phyloP scores from a whole-genome alignment of 495 filamentous ascomycete species.

The Xylaria scruposa region DNA sequence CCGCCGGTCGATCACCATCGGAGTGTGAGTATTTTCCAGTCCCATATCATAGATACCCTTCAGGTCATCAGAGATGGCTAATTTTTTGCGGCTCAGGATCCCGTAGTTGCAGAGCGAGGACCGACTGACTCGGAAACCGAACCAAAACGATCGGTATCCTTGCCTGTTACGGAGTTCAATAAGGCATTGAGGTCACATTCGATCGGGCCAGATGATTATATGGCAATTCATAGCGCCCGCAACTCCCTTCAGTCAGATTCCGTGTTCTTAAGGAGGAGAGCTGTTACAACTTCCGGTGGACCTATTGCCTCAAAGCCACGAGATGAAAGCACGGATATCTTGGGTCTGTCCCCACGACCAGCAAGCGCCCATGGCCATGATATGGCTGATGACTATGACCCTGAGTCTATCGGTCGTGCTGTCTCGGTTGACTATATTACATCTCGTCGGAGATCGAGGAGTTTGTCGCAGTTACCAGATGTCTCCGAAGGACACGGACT shows the following conservation, averaged over 20 bases:
- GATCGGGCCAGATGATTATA: constrained; percentile 54
- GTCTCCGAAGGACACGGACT: constrained; percentile 34
- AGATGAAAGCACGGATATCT: constrained; percentile 45
- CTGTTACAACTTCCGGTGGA: constrained; percentile 47
- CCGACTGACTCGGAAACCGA: constrained; percentile 37
- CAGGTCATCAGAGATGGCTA: constrained; percentile 21
- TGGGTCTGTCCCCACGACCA: constrained; percentile 60
- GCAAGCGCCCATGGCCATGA: constrained; percentile 59
- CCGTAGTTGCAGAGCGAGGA: constrained; percentile 43
- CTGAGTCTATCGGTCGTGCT: constrained; percentile 59
- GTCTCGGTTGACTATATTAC: constrained; percentile 54
- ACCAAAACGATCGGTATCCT: constrained; percentile 56
- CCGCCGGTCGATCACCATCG: constrained; percentile 42
- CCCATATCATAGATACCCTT: no score
- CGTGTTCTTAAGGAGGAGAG: constrained; percentile 35
- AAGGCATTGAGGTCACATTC: constrained; percentile 61
- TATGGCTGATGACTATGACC: constrained; percentile 44
- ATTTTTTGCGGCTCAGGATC: constrained; percentile 46
- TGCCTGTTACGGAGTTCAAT: constrained; percentile 61
- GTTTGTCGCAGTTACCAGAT: constrained; percentile 58
- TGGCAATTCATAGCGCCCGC: constrained; percentile 52
- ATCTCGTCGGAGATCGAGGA: constrained; percentile 58
- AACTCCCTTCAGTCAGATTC: constrained; percentile 55
- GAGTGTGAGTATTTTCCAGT: constrained; percentile 49
- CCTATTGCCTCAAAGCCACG: constrained; percentile 39